A percentile compares a stretch with the other conserved stretches of the same genome.
These are phyloP conservation scores for Wickerhamomyces sp. DNA, from an alignment of 1,139 yeast genomes.

Conservation along the genomic window DNA sequence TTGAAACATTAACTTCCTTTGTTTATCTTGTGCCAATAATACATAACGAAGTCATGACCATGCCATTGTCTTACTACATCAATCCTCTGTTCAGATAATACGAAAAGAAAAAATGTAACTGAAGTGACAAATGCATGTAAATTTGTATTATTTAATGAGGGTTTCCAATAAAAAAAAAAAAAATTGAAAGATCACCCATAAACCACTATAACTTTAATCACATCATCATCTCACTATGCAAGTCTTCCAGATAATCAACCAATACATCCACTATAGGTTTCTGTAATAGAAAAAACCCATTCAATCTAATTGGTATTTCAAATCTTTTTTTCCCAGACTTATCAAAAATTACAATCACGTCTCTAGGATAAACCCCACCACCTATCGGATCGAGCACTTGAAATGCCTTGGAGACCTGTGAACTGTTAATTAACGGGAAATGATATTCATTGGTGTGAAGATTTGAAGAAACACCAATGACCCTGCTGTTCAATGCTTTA, in stretches of 20 bases:
- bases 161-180: no score
- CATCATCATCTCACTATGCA: constrained; percentile 6
- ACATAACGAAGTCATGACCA: no score
- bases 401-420: constrained; percentile 24
- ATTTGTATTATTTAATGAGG: no score
- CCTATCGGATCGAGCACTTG: constrained; percentile 40
- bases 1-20: not conserved
- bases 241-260: constrained; percentile 23
- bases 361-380: constrained; percentile 42
- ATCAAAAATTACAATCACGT: constrained; percentile 32
- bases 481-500: constrained; percentile 7
- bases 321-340: constrained; percentile 17
- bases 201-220: no score
- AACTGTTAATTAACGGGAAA: constrained; percentile 19
- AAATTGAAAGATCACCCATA: no score
- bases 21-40: no score
- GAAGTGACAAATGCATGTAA: no score
- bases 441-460: constrained; percentile 7
- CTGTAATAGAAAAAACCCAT: constrained; percentile 17
- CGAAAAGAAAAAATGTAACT: no score
- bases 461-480: constrained; percentile 19
- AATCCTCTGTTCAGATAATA: no score
- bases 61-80: no score
- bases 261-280: constrained; percentile 23
- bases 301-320: constrained; percentile 14